Percentiles rank a stretch among this genome's conserved stretches.
Conservation (phyloP, 176 grass and related monocot genomes). For the Phoenix roebelenii region DNA sequence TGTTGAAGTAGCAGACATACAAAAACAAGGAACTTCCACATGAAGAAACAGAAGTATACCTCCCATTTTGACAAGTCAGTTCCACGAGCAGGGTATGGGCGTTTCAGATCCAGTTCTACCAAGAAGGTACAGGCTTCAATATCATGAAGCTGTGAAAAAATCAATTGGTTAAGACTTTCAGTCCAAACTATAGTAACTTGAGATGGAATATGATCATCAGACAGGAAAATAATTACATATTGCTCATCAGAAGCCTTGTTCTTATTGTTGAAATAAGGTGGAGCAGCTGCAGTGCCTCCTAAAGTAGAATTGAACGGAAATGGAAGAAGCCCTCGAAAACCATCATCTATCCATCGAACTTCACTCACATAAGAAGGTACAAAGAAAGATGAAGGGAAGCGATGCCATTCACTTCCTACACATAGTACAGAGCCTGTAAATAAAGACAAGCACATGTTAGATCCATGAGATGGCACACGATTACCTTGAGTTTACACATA, state of each 20-base stretch:
- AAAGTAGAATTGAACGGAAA: constrained; percentile 88
- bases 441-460: not conserved
- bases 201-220: not conserved
- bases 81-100: constrained; percentile 70
- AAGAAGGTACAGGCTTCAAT: constrained; percentile 62
- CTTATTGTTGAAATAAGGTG: constrained; percentile 74
- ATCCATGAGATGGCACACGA: too few relatives aligned
- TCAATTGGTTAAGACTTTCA: too few relatives aligned
- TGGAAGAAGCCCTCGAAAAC: constrained; percentile 85
- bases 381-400: constrained; percentile 92
- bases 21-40: too few relatives aligned
- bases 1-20: too few relatives aligned
- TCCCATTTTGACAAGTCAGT: constrained; percentile 76
- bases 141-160: constrained; percentile 46
- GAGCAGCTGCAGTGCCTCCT: constrained; percentile 78
- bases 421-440: constrained; percentile 64
- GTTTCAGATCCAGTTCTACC: constrained; percentile 78
- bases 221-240: constrained; percentile 53
- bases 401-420: constrained; percentile 93
- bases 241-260: constrained; percentile 76
- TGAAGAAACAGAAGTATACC: constrained; percentile 30
- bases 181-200: not conserved
- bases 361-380: constrained; percentile 74
- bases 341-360: constrained; percentile 94
- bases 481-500: too few relatives aligned